Evolutionary conservation across 768 basidiomycete species (phyloP).

Genomic region (Tremella yokohamensis): DNA sequence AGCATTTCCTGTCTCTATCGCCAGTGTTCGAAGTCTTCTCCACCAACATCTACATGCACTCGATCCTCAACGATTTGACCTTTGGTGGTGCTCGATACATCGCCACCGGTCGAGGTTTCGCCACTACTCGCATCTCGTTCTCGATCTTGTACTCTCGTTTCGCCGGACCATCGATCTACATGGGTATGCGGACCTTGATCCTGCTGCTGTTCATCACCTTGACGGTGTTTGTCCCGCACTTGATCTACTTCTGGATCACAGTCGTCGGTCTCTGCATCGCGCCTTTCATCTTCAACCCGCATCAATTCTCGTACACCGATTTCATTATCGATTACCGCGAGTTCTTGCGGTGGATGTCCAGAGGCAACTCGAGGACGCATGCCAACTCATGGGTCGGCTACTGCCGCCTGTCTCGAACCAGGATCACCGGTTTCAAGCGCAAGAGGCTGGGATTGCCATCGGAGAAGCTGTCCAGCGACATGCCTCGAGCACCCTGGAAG

Average conservation of each 20-base stretch:
- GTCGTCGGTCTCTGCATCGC: constrained; percentile 86
- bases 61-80: constrained; percentile 91
- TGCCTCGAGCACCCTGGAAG: constrained; percentile 88
- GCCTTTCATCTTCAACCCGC: constrained; percentile 99
- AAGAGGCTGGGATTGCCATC: constrained; percentile 95
- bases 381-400: constrained; percentile 99
- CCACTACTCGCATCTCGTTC: constrained; percentile 91
- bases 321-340: constrained; percentile 97
- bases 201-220: constrained; percentile 92
- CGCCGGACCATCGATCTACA: constrained; percentile 95
- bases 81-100: constrained; percentile 99
- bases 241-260: constrained; percentile 98
- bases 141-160: constrained; percentile 95
- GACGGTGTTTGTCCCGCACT: constrained; percentile 81
- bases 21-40: constrained; percentile 97
- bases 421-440: constrained; percentile 99
- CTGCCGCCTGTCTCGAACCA: constrained; percentile 92
- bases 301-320: constrained; percentile 95
- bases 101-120: constrained; percentile 97
- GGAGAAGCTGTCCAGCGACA: constrained; percentile 91
- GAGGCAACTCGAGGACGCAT: constrained; percentile 95
- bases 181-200: constrained; percentile 88
- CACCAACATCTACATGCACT: constrained; percentile 96
- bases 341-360: constrained; percentile 97
- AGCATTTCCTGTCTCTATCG: constrained; percentile 90